Evolutionary conservation across 2,329 filamentous ascomycete genomes (phyloP).

Genomic region (Colletotrichum cuscutae): DNA sequence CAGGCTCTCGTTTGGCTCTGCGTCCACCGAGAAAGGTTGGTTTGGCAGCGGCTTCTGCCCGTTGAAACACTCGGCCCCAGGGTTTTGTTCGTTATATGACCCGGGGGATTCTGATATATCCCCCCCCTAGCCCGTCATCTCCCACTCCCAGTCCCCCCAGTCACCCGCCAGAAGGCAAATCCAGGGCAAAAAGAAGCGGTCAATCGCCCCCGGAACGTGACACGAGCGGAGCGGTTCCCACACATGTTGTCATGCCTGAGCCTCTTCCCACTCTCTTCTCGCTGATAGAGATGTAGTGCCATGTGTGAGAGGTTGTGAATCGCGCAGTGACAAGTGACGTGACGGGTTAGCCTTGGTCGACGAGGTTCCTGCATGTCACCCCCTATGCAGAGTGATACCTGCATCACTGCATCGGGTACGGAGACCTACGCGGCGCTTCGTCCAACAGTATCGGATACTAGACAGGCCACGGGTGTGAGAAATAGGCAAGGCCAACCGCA

Average conservation of each 20-base stretch:
- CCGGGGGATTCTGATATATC: slow-evolving; percentile 26
- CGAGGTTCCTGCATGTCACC: slow-evolving; percentile 13
- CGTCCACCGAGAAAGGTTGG: slow-evolving; percentile 6
- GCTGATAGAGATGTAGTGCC: slow-evolving; percentile 5
- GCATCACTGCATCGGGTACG: slow-evolving; percentile 8
- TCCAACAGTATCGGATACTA: neutral
- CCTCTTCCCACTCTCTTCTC: neutral
- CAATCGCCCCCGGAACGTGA: slow-evolving; percentile 5
- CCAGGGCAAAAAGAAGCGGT: slow-evolving; percentile 23
- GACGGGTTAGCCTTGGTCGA: slow-evolving; percentile 19
- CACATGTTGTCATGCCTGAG: neutral
- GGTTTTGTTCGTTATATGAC: slow-evolving; percentile 15
- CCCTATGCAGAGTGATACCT: slow-evolving; percentile 24
- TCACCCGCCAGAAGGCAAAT: slow-evolving; percentile 12
- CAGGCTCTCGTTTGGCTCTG: neutral
- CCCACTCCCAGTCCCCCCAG: neutral
- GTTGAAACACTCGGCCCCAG: slow-evolving; percentile 31
- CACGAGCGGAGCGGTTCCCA: slow-evolving; percentile 7
- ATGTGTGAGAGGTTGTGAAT: slow-evolving; percentile 11
- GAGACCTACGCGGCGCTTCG: neutral
- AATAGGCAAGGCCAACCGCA: slow-evolving; percentile 1
- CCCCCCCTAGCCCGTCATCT: slow-evolving; percentile 22
- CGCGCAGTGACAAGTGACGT: slow-evolving; percentile 28
- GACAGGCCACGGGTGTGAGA: neutral
- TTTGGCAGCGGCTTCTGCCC: slow-evolving; percentile 19